phyloP scores from a whole-genome alignment of 164 flowering plant species.

The Berberis thunbergii region DNA sequence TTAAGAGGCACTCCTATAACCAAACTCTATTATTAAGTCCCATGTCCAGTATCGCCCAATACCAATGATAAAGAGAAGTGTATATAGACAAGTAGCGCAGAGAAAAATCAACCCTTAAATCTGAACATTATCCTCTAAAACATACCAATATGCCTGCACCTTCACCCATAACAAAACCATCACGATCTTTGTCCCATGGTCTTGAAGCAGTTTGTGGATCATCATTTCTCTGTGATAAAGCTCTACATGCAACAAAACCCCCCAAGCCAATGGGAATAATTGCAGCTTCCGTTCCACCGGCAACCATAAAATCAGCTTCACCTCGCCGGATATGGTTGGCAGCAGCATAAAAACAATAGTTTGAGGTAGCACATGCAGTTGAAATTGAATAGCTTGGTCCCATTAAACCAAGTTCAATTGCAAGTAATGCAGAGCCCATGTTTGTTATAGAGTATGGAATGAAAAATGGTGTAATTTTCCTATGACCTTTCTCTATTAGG shows the following conservation, averaged over 20 bases:
- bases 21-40: too few species aligned
- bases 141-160: constrained; percentile 91
- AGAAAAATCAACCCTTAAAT: background rate
- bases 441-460: constrained; percentile 94
- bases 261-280: constrained; percentile 85
- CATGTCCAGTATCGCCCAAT: too few species aligned
- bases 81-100: too few species aligned
- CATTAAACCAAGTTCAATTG: constrained; percentile 89
- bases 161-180: constrained; percentile 99
- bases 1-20: too few species aligned
- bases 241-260: constrained; percentile 95
- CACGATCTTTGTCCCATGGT: constrained; percentile 92
- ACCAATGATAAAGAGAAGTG: too few species aligned
- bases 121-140: background rate
- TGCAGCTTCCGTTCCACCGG: constrained; percentile 98
- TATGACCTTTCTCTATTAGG: constrained; percentile 73
- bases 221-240: constrained; percentile 94
- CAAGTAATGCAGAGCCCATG: constrained; percentile 95
- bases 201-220: constrained; percentile 97
- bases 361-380: constrained; percentile 95
- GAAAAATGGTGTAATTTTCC: constrained; percentile 90
- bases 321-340: constrained; percentile 95
- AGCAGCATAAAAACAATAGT: constrained; percentile 93
- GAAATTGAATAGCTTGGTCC: constrained; percentile 96
- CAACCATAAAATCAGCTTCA: constrained; percentile 93